Evolutionary conservation across 2,329 filamentous ascomycete species (phyloP), one percentile per base, ranked within the genome.

Genomic region (Paecilomyces variotii): DNA sequence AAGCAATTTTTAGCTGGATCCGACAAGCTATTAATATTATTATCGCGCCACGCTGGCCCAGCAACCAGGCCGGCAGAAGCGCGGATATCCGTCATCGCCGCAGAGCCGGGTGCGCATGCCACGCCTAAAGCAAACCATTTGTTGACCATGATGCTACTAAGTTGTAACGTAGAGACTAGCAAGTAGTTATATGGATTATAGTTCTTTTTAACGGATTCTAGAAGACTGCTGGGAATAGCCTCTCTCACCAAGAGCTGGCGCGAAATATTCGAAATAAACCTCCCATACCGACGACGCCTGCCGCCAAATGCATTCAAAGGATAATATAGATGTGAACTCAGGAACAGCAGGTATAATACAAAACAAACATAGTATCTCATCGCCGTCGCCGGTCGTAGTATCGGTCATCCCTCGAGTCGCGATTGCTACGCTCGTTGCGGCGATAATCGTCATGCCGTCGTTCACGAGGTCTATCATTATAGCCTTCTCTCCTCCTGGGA

Each of bases 391-490:
- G 63, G 57, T 70, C 65, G 60, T 66, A 67, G 55, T 67, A 62
- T 54, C 68, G 65, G 58, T 68, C 69, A 63, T 70, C 68, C 6
- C 50, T 57, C 45, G 51, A 58, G 54, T 70, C 66, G 56, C 63
- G 64, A 56, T 60, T 61, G 58, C 60, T 62, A 35, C 60, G 66
- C 57, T 54, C 62, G 58, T 25, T 53, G 60, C 61, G 62, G 53
- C 61, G 61, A 25, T 76, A 72, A 32, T 72, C 65, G 57, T 78
- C 71, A 59, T 67, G 61, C 52, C 70, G 74, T 60, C 72, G 70
- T 58, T 75, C 69, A 35, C 76, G 71, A 62, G 78, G 74, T 53
- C 74, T 71, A 65, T 69, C 67, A n/a, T 69, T 63, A 58, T 67
- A 63, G 32, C 66, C 63, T 53, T 61, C 60, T 50, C 67, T 67